A percentile compares a stretch with the other conserved stretches of the same genome.
Evolutionary conservation across 345 rosid species (phyloP).

Genomic region (Sapria himalayana): DNA sequence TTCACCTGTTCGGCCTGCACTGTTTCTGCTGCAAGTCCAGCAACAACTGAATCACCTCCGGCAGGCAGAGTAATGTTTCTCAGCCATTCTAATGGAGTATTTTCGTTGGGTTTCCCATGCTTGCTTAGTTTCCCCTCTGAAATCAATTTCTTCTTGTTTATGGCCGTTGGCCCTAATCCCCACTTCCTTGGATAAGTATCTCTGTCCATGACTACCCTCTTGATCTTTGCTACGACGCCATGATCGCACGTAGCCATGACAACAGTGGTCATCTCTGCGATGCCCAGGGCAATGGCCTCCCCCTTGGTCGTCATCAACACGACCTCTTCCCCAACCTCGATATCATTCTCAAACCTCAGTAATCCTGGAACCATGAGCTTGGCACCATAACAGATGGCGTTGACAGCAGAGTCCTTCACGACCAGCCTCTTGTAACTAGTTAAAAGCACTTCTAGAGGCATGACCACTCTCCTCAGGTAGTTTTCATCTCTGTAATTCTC

Average conservation of each 20-base stretch:
- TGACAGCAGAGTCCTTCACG: conserved; percentile 82
- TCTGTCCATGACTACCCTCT: conserved; percentile 95
- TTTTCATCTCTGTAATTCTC: conserved; percentile 46
- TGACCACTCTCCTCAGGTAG: conserved; percentile 68
- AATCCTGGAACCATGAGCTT: conserved; percentile 85
- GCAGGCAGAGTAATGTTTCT: conserved; percentile 54
- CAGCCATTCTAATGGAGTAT: conserved; percentile 59
- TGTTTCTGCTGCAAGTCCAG: conserved; percentile 44
- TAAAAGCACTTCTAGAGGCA: conserved; percentile 75
- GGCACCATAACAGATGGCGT: conserved; percentile 91
- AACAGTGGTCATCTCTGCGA: conserved; percentile 95
- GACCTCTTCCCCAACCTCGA: conserved; percentile 71
- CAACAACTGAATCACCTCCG: conserved; percentile 59
- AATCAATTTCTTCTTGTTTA: conserved; percentile 69
- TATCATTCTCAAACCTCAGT: conserved; percentile 76
- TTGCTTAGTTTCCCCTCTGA: conserved; percentile 69
- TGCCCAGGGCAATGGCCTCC: conserved; percentile 77
- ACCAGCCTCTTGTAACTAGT: conserved; percentile 89
- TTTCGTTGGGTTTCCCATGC: conserved; percentile 72
- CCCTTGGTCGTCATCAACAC: conserved; percentile 94
- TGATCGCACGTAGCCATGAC: conserved; percentile 93
- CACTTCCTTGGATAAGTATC: conserved; percentile 92
- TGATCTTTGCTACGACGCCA: conserved; percentile 88
- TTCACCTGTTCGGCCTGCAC: conserved; percentile 12
- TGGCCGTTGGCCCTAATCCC: conserved; percentile 87